These are phyloP conservation scores for Setomelanomma holmii DNA, from an alignment of 2,329 filamentous ascomycete species.

Conservation along the genomic window DNA sequence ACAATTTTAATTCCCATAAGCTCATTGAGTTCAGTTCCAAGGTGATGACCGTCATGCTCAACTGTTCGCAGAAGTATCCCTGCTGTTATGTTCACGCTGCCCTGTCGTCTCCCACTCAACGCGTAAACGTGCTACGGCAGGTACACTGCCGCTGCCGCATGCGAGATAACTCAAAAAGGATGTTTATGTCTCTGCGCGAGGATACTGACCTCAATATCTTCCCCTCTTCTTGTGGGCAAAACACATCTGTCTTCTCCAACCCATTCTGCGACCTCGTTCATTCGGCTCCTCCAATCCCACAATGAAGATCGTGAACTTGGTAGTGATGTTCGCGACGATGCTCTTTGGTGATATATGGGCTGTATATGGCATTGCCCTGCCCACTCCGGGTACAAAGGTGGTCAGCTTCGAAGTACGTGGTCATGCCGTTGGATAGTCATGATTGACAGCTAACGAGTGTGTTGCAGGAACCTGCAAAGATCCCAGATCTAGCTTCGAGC, in stretches of 20 bases:
- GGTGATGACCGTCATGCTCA: too few species aligned
- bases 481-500: background rate
- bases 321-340: slow-evolving; percentile 12
- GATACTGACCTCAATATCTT: background rate
- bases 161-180: slow-evolving; percentile 19
- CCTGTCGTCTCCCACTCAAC: slow-evolving; percentile 9
- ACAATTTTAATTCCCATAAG: too few species aligned
- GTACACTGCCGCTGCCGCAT: slow-evolving; percentile 19
- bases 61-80: background rate
- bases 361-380: slow-evolving; percentile 20
- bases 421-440: background rate
- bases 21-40: too few species aligned
- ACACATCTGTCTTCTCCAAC: background rate
- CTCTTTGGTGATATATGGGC: slow-evolving; percentile 22
- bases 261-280: slow-evolving; percentile 1
- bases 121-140: slow-evolving; percentile 27
- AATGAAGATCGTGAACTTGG: too few species aligned
- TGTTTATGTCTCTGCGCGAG: slow-evolving; percentile 14
- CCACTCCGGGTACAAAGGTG: background rate
- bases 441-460: background rate
- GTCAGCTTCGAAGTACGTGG: slow-evolving; percentile 10
- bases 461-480: background rate
- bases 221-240: slow-evolving; percentile 8
- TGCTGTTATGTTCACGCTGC: background rate
- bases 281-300: background rate